Evolutionary conservation across 2,329 filamentous ascomycete genomes (phyloP), one percentile per base, ranked within the genome.

Genomic region (Elsinoe arachidis): DNA sequence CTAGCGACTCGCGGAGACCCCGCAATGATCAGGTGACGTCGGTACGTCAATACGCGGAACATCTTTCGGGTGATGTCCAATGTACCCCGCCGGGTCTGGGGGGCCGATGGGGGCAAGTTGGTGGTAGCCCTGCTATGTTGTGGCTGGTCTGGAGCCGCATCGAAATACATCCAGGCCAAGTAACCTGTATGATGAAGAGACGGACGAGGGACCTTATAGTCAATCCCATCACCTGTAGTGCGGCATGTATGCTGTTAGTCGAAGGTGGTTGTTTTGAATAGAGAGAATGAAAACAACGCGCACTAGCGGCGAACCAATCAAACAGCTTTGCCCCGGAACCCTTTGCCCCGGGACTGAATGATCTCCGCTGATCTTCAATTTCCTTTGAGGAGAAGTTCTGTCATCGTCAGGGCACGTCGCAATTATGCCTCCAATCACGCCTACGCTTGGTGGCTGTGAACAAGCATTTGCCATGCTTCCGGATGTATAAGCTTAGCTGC

Each of bases 381-480:
- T 38, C 33, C 34, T 39, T 51, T 21, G 23, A 34, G 46, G 12
- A 51, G 33, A 34, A 26, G 21, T 34, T 35, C 26, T 35, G 46
- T 51, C 26, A 35, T n/a, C 34, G 15, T 15, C 10, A 51, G 46
- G 46, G 23, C 15, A 10, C 7, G 23, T 35, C 26, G 33, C 33
- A 38, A 38, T 53, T 53, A 46, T 53, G 35, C 49, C 49, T 53
- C 49, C 49, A 53, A 53, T 53, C 49, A 53, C 21, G 10, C 17
- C 37, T 34, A 39, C 37, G 49, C 49, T 35, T 53, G 37, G 34
- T n/a, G 3, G 33, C 15, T 17, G 33, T 19, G 49, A 11, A 38
- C 34, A 53, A 53, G 49, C 49, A 35, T 53, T 39, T 53, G 49
- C 49, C 49, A 53, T 37, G 49, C 49, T 39, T 39, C n/a, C 11